Evolutionary conservation across 495 filamentous ascomycete species (phyloP).

Genomic region (Trichoderma reesei): DNA sequence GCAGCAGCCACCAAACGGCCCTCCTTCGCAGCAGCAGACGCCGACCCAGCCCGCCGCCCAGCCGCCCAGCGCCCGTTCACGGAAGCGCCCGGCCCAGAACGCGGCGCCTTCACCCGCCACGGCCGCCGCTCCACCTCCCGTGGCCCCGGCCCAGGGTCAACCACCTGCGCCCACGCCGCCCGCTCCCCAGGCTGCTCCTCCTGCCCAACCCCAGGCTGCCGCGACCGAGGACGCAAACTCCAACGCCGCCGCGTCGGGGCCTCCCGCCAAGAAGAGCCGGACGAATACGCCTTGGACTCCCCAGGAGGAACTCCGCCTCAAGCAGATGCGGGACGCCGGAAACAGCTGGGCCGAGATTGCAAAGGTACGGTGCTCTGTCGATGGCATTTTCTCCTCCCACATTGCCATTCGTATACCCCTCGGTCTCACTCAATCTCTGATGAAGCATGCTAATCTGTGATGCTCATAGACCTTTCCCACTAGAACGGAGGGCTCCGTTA

Average conservation of each 20-base stretch:
- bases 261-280: conserved; percentile 78
- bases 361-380: conserved; percentile 66
- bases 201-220: conserved; percentile 11
- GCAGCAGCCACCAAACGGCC: conserved; percentile 14
- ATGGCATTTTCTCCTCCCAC: no score
- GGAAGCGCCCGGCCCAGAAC: conserved; percentile 25
- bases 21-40: conserved; percentile 30
- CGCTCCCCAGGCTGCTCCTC: conserved; percentile 20
- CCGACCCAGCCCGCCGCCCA: conserved; percentile 28
- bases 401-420: no score
- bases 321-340: conserved; percentile 85
- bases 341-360: conserved; percentile 96
- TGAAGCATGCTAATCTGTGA: background rate
- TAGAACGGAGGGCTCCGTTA: conserved; percentile 92
- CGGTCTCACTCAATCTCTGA: no score
- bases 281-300: conserved; percentile 98
- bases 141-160: conserved; percentile 3
- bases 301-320: conserved; percentile 83
- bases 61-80: conserved; percentile 13
- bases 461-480: conserved; percentile 70
- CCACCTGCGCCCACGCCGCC: conserved; percentile 5
- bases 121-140: conserved; percentile 5
- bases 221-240: conserved; percentile 21
- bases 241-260: conserved; percentile 27
- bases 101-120: conserved; percentile 10